Conservation (phyloP, 805 yeast species). For the Myxozyma geophila region DNA sequence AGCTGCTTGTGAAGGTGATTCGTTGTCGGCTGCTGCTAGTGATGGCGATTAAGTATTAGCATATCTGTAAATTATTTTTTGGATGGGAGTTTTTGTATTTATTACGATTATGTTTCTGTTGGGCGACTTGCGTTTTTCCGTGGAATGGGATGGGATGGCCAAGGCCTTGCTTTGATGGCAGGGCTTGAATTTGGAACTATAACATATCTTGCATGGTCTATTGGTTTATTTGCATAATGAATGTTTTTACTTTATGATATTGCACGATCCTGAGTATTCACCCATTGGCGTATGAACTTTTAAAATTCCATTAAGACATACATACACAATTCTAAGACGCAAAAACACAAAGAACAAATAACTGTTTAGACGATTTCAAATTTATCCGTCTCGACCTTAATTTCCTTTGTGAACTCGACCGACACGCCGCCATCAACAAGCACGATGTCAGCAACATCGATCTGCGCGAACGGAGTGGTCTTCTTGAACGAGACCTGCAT, state of each 20-base stretch:
- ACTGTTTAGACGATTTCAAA: slow-evolving; percentile 39
- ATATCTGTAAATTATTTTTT: background rate
- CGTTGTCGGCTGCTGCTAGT: slow-evolving; percentile 2
- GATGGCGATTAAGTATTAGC: background rate
- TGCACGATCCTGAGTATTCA: no score
- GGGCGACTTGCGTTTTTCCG: no score
- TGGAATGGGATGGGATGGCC: no score
- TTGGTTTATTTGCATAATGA: no score
- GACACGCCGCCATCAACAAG: slow-evolving; percentile 52
- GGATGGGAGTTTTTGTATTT: background rate
- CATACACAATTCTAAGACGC: background rate
- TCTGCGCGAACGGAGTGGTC: slow-evolving; percentile 62
- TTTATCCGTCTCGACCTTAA: slow-evolving; percentile 45
- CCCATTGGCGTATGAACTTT: background rate
- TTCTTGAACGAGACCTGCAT: slow-evolving; percentile 68
- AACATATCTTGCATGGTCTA: background rate
- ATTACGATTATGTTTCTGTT: background rate
- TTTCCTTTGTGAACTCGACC: slow-evolving; percentile 69
- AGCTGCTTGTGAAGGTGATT: slow-evolving; percentile 1
- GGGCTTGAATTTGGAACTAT: background rate
- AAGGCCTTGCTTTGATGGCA: no score
- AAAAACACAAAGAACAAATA: background rate
- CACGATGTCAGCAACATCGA: slow-evolving; percentile 65
- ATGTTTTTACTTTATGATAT: no score
- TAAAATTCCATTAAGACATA: slow-evolving; percentile 3